Conservation (phyloP, 805 yeast genomes). For the Yarrowia osloensis region DNA sequence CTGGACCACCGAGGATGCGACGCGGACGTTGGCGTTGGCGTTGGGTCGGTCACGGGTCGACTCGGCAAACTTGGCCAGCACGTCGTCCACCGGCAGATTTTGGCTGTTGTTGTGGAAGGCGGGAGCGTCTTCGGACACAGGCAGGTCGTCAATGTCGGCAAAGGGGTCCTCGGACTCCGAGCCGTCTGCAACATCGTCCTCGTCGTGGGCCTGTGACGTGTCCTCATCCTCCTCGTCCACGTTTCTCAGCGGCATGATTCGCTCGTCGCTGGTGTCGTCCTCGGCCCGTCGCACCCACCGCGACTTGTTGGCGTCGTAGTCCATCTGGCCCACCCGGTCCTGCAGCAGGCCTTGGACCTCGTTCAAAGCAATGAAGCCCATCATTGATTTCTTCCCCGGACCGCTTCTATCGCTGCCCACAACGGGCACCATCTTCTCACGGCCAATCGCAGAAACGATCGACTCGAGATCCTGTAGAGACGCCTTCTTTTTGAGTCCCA, state of each 20-base stretch:
- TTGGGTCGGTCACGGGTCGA: neutral
- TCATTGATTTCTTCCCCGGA: constrained; percentile 1
- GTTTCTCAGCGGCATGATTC: constrained; percentile 16
- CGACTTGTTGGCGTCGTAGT: neutral
- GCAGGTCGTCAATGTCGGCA: neutral
- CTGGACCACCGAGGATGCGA: neutral
- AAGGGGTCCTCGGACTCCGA: constrained; percentile 8
- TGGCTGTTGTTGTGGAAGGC: neutral
- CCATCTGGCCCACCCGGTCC: constrained; percentile 21
- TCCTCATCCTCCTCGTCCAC: neutral
- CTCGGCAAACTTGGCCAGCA: neutral
- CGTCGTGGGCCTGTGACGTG: neutral
- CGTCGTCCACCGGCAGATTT: neutral
- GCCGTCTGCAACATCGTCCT: neutral
- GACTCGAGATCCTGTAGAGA: constrained; percentile 10
- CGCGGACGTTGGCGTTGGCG: neutral
- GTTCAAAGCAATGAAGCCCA: constrained; percentile 19
- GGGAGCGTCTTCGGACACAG: neutral
- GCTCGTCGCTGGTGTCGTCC: neutral
- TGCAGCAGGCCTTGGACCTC: constrained; percentile 9
- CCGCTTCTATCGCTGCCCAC: neutral
- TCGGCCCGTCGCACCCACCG: neutral
- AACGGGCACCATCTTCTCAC: constrained; percentile 8
- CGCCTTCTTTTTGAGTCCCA: neutral
- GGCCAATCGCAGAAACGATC: neutral